These are phyloP conservation scores for Phytophthora sojae DNA, from an alignment of 352 stramenopile species.

Conservation along the genomic window DNA sequence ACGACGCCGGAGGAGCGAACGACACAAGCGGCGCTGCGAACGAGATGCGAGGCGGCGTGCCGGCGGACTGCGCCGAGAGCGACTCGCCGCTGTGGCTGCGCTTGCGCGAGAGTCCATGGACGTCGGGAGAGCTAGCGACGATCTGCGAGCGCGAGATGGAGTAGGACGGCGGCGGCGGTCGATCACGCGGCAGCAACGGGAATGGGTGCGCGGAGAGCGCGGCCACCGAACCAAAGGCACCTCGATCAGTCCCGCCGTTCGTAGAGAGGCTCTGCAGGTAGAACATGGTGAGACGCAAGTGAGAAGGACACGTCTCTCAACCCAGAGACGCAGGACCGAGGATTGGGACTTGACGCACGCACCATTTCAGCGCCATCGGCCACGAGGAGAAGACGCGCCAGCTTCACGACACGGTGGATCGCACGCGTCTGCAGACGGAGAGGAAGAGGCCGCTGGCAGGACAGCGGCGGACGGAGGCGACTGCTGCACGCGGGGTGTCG, in stretches of 20 bases:
- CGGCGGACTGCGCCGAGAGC: conserved; percentile 1
- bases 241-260: conserved; percentile 47
- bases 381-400: conserved; percentile 45
- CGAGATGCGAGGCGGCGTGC: conserved; percentile 11
- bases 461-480: neutral
- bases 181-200: conserved; percentile 11
- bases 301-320: neutral
- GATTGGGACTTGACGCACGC: conserved; percentile 14
- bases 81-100: conserved; percentile 27
- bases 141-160: conserved; percentile 34
- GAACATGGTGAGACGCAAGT: neutral
- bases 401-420: conserved; percentile 44
- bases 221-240: conserved; percentile 27
- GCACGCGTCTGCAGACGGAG: conserved; percentile 24
- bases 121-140: conserved; percentile 1
- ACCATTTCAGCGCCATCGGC: conserved; percentile 63
- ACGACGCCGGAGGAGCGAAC: neutral
- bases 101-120: conserved; percentile 24
- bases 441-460: neutral
- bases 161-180: conserved; percentile 21
- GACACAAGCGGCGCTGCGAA: conserved; percentile 9
- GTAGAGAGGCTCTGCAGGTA: conserved; percentile 39
- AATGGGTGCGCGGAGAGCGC: conserved; percentile 11
- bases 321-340: neutral
- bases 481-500: neutral